Conservation (phyloP, 129 eudicot genomes). For the Chrysanthemum seticuspe region DNA sequence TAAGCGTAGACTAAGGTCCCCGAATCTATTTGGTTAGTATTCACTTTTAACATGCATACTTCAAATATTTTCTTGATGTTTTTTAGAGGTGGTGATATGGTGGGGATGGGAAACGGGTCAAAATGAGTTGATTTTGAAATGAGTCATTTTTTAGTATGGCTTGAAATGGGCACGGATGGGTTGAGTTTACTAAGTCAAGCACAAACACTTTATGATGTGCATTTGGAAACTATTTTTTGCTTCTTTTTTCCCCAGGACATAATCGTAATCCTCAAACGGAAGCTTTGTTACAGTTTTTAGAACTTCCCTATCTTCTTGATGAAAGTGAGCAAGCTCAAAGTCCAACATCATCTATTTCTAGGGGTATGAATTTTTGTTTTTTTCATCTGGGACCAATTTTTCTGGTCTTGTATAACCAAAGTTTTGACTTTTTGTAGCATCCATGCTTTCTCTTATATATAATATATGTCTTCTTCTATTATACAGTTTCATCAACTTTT, state of each 20-base stretch:
- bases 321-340: conserved; percentile 30
- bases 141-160: too few relatives aligned
- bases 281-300: conserved; percentile 61
- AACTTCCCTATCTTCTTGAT: conserved; percentile 72
- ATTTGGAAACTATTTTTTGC: neutral
- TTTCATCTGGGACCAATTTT: neutral
- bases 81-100: neutral
- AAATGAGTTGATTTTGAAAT: neutral
- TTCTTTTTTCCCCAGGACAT: conserved; percentile 44
- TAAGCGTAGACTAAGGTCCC: too few relatives aligned
- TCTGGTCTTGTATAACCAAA: neutral
- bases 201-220: too few relatives aligned
- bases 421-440: too few relatives aligned
- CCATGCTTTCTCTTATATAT: neutral
- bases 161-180: too few relatives aligned
- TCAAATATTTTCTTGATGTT: too few relatives aligned
- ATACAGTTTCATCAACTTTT: neutral
- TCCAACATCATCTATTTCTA: conserved; percentile 39
- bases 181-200: too few relatives aligned
- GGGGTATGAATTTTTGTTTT: conserved; percentile 37
- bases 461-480: neutral
- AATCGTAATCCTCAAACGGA: conserved; percentile 83
- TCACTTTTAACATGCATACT: too few relatives aligned
- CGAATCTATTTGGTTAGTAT: too few relatives aligned
- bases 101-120: neutral